Base-by-base conservation (phyloP, 2,329 filamentous ascomycete species). In the Diaporthe batatas region DNA sequence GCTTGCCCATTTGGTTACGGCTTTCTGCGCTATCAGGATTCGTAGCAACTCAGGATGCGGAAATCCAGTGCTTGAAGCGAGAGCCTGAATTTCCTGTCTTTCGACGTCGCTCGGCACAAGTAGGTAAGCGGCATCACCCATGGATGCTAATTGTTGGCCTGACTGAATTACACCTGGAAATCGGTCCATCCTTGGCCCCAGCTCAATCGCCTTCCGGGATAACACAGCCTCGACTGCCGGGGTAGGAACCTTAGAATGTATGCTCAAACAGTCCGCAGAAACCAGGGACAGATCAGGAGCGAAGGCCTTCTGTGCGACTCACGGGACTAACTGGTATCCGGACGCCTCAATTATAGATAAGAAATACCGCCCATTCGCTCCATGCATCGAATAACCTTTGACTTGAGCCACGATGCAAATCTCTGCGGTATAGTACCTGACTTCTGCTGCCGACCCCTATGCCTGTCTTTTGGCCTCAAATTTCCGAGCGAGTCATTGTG, bases 401-500 rank as follows among this genome's bases (percentile, higher is more conserved):
- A 23, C 34, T 14, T n/a, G 12, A 34, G 25, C 42, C 18, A 21
- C 18, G 18, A n/a, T 11, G 39, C 4, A 32, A 16, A 47, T 25
- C 49, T n/a, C 21, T 49, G 8, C 11, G 32, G 25, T 25, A 18
- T 29, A 4, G 12, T 32, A n/a, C 18, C 42, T 64, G 25, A 36
- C 23, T 42, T 21, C 14, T 64, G 23, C 23, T 32, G 18, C 3
- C 42, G 18, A 49, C 42, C 23, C 23, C 42, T 12, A n/a, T 34
- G 25, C 18, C 42, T 2, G 10, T 7, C 21, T 7, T 47, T 34
- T 32, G 29, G 12, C 58, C 11, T 36, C 42, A 34, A 51, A 44
- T 49, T 16, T 65, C 42, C 59, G 39, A 51, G 59, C 59, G 59
- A 65, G 42, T 49, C 59, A 65, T 65, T 29, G 25, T 34, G 25